Base-by-base conservation (phyloP, 495 filamentous ascomycete genomes). In the Melanomma pulvis-pyrius region DNA sequence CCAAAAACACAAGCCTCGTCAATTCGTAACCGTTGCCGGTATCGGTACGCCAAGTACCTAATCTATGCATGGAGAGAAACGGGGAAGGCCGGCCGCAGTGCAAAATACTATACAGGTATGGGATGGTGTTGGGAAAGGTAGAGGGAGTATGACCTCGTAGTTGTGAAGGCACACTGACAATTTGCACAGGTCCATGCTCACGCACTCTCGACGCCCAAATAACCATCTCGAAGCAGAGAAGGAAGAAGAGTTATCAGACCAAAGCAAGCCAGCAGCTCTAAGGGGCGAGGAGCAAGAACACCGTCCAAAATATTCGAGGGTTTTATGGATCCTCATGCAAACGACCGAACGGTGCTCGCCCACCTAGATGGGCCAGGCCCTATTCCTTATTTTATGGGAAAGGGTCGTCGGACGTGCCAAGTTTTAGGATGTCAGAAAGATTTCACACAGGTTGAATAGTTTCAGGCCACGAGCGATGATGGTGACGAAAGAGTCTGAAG, bases 191-290 rank as follows among this genome's bases (percentile, higher is more conserved):
- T 32, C 55, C 69, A 74, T 47, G 75, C 73, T 54, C 74, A 71
- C 46, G 74, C 73, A 61, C 74, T 75, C 53, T 75, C 74, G 22
- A 73, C 74, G 21, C 71, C 73, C 48, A 67, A 74, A 6, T 70
- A 67, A 26, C 75, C 73, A 49, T 75, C 74, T 24, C 39, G 17
- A 15, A 6, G 17, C 39, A 44, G 13, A 44, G 39, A 44, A 4
- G 30, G 4, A n/a, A 44, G n/a, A n/a, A n/a, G n/a, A 44, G n/a
- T 44, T 44, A 2, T 17, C 39, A 44, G 39, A 17, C 39, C 39
- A 44, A 44, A 3, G 5, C 3, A 44, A 44, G 17, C 8, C 39
- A 12, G 17, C n/a, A 3, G 39, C 17, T 15, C n/a, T 15, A 17
- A 44, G 9, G 39, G n/a, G 39, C 39, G n/a, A 44, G 5, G 17